phyloP scores from a whole-genome alignment of 164 flowering plant species.

The Hamamelis virginiana region DNA sequence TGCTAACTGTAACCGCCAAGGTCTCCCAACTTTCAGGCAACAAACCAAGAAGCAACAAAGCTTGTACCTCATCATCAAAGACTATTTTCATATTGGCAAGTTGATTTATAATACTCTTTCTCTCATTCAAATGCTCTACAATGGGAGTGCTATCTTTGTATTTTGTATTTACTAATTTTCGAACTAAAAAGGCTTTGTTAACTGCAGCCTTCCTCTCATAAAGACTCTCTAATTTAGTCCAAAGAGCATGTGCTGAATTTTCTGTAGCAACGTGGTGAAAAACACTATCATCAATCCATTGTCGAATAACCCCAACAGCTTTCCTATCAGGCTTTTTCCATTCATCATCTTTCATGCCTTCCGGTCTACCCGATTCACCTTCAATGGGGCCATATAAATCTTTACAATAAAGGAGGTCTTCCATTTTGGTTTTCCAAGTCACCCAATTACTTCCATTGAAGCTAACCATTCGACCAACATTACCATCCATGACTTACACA shows the following conservation, averaged over 20 bases:
- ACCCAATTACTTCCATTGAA: neutral
- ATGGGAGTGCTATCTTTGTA: too few relatives aligned
- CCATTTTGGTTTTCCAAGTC: conserved; percentile 3
- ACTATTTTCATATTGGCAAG: neutral
- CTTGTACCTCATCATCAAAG: conserved; percentile 14
- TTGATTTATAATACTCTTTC: neutral
- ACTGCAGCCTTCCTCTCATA: conserved; percentile 12
- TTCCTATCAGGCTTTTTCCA: neutral
- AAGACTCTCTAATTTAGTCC: conserved; percentile 2
- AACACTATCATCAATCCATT: conserved; percentile 4
- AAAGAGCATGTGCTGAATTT: neutral
- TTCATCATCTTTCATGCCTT: neutral
- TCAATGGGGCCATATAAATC: conserved; percentile 11
- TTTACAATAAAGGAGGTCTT: conserved; percentile 4
- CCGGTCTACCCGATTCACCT: conserved; percentile 1
- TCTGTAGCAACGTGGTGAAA: conserved; percentile 4
- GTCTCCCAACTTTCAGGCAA: too few relatives aligned
- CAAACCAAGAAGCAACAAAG: conserved; percentile 2
- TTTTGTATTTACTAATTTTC: conserved; percentile 2
- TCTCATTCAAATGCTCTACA: conserved; percentile 1
- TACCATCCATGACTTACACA: neutral
- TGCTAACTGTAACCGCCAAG: neutral
- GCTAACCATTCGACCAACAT: neutral
- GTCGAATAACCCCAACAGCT: neutral
- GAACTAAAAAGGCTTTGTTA: conserved; percentile 4